phyloP scores from a whole-genome alignment of 2,329 filamentous ascomycete species.

The Aspergillus floridensis region DNA sequence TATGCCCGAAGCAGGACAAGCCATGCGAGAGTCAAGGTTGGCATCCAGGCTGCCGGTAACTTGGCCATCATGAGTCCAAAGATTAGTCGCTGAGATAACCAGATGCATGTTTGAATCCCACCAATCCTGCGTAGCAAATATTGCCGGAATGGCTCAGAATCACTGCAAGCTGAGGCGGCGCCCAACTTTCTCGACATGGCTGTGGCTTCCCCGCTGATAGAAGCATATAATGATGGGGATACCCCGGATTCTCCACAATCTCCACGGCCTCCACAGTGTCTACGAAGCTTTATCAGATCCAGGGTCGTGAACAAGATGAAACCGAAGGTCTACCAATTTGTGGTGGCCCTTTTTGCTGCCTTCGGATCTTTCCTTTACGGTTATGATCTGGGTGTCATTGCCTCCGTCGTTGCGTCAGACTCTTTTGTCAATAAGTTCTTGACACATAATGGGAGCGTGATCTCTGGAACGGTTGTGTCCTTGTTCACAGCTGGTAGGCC shows the following conservation, averaged over 20 bases:
- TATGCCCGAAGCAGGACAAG: background rate
- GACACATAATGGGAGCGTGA: background rate
- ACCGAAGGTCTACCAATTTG: constrained; percentile 8
- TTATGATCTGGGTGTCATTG: constrained; percentile 9
- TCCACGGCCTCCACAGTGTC: background rate
- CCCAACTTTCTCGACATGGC: background rate
- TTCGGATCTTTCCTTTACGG: constrained; percentile 10
- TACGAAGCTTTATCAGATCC: background rate
- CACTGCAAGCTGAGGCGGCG: background rate
- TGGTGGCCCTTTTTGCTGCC: constrained; percentile 3
- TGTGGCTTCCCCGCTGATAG: background rate
- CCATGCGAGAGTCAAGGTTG: background rate
- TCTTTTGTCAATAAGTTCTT: constrained; percentile 6
- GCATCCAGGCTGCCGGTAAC: background rate
- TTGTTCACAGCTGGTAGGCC: constrained; percentile 1
- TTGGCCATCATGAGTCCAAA: background rate
- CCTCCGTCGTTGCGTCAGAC: constrained; percentile 6
- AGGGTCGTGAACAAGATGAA: background rate
- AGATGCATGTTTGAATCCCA: background rate
- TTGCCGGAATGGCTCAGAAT: background rate
- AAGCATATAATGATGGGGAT: background rate
- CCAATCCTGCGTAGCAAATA: background rate
- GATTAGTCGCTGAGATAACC: background rate
- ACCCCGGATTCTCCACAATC: background rate
- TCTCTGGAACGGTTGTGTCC: constrained; percentile 5